Evolutionary conservation across 805 yeast species (phyloP).

Genomic region (Metschnikowia dekortorum): DNA sequence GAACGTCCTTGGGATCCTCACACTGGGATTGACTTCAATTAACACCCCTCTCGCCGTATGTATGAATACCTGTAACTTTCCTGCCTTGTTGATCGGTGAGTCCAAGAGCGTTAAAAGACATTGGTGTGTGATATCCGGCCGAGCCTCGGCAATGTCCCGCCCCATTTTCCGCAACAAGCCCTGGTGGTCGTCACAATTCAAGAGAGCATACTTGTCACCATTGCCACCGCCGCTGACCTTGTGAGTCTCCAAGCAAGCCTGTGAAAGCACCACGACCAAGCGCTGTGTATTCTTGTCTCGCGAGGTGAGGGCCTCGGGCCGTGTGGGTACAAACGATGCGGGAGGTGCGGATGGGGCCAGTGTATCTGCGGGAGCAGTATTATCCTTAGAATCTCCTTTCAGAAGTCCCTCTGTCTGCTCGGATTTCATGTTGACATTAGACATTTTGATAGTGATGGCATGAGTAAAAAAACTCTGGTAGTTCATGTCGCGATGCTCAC

Average conservation of each 20-base stretch:
- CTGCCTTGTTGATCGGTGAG: constrained; percentile 98
- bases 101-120: constrained; percentile 90
- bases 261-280: constrained; percentile 88
- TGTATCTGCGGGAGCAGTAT: neutral
- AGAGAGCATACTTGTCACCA: constrained; percentile 81
- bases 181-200: constrained; percentile 98
- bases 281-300: constrained; percentile 84
- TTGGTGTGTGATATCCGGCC: constrained; percentile 99
- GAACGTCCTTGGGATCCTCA: constrained; percentile 96
- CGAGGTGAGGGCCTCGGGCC: constrained; percentile 76
- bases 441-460: constrained; percentile 1
- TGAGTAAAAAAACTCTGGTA: constrained; percentile 2
- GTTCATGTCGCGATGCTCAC: constrained; percentile 1
- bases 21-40: constrained; percentile 92
- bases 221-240: constrained; percentile 74
- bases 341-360: constrained; percentile 14
- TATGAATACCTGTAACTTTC: constrained; percentile 91
- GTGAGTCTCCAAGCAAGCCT: constrained; percentile 94
- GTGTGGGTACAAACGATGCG: constrained; percentile 82
- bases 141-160: constrained; percentile 93
- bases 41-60: constrained; percentile 94
- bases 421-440: constrained; percentile 1
- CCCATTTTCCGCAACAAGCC: constrained; percentile 93
- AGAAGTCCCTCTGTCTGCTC: neutral
- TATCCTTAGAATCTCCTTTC: neutral